Evolutionary conservation across 495 filamentous ascomycete genomes (phyloP).

Genomic region (Penicillium mononematosum): DNA sequence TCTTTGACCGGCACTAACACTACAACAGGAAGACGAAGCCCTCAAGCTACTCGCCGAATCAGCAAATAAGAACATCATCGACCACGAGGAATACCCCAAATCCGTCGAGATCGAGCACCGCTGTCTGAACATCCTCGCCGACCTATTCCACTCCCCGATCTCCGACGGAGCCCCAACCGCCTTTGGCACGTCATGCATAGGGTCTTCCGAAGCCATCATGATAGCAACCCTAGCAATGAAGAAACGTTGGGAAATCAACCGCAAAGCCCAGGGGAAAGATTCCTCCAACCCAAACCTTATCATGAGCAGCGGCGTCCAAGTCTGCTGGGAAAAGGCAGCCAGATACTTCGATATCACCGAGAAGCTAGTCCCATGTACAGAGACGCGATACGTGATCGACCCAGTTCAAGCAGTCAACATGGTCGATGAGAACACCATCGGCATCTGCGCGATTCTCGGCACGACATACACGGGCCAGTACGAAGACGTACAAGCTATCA

Average conservation of each 20-base stretch:
- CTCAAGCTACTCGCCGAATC: conserved; percentile 85
- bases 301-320: conserved; percentile 88
- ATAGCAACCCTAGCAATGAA: conserved; percentile 87
- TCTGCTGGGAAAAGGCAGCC: conserved; percentile 91
- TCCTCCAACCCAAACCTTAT: conserved; percentile 73
- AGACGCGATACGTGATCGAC: conserved; percentile 79
- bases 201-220: conserved; percentile 87
- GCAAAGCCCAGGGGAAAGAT: conserved; percentile 68
- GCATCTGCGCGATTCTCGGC: conserved; percentile 80
- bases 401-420: conserved; percentile 72
- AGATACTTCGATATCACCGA: conserved; percentile 89
- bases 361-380: conserved; percentile 77
- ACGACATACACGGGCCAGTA: conserved; percentile 92
- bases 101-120: conserved; percentile 84
- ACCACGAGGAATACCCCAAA: conserved; percentile 87
- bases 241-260: conserved; percentile 82
- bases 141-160: conserved; percentile 72
- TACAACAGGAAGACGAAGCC: conserved; percentile 71
- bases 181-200: conserved; percentile 82
- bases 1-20: neutral
- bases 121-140: conserved; percentile 84
- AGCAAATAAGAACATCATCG: conserved; percentile 87
- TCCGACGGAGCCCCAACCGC: conserved; percentile 48
- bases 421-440: conserved; percentile 90
- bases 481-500: conserved; percentile 82